Percentiles rank a stretch among this genome's conserved stretches.
These are phyloP conservation scores for Coniochaeta sp. DNA, from an alignment of 2,329 filamentous ascomycete species.

Conservation along the genomic window DNA sequence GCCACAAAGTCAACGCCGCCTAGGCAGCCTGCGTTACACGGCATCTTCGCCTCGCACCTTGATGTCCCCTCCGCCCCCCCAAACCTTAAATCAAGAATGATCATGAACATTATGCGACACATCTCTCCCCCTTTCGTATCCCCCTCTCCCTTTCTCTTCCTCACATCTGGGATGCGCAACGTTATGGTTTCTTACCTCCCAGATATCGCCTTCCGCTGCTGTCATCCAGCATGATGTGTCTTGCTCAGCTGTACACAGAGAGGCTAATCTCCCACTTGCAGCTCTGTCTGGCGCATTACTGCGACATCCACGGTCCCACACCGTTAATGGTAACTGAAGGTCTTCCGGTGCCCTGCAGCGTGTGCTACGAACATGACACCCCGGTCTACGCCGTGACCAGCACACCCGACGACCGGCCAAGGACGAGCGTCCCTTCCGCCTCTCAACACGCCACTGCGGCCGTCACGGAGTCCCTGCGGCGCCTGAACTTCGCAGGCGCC, in stretches of 20 bases:
- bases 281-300: constrained; percentile 64
- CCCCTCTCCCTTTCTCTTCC: not conserved
- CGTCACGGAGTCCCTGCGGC: constrained; percentile 39
- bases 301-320: constrained; percentile 62
- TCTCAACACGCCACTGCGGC: constrained; percentile 23
- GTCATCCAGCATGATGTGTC: not conserved
- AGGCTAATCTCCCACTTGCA: constrained; percentile 39
- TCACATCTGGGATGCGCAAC: not conserved
- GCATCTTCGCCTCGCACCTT: constrained; percentile 1
- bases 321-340: constrained; percentile 65
- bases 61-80: not conserved
- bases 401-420: constrained; percentile 23
- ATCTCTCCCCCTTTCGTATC: not conserved
- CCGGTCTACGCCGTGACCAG: constrained; percentile 19
- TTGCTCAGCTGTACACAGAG: constrained; percentile 7
- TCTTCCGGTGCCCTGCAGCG: constrained; percentile 50
- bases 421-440: constrained; percentile 29
- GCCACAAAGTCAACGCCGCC: not conserved
- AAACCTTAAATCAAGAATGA: constrained; percentile 3
- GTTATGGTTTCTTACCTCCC: not conserved
- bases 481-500: constrained; percentile 32
- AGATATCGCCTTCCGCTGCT: not conserved
- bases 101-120: constrained; percentile 1
- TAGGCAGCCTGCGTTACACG: not conserved
- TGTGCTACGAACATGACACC: constrained; percentile 44